phyloP scores from a whole-genome alignment of 2,329 filamentous ascomycete genomes.

The Torrubiella hemipterigena region DNA sequence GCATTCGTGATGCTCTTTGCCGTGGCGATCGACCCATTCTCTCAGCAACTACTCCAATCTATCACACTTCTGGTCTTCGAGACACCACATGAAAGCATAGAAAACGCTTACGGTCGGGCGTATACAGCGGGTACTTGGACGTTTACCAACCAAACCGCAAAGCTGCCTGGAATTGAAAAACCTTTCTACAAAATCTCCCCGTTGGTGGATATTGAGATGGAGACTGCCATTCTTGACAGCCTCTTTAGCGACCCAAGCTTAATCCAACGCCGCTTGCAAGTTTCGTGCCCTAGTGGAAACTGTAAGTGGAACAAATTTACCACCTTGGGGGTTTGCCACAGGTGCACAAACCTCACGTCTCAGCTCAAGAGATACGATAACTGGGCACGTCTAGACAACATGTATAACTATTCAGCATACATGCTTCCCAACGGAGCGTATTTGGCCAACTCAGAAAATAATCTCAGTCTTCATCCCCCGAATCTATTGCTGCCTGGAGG shows the following conservation, averaged over 20 bases:
- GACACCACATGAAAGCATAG: too few species aligned
- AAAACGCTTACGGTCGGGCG: too few species aligned
- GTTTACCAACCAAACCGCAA: too few species aligned
- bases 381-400: background rate
- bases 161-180: too few species aligned
- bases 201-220: slow-evolving; percentile 2
- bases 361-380: slow-evolving; percentile 4
- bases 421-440: background rate
- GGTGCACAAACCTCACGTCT: slow-evolving; percentile 9
- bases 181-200: background rate
- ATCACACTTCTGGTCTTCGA: too few species aligned
- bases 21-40: too few species aligned
- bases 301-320: slow-evolving; percentile 12
- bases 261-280: too few species aligned
- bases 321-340: slow-evolving; percentile 11
- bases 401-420: slow-evolving; percentile 1
- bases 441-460: slow-evolving; percentile 4
- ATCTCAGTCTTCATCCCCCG: too few species aligned
- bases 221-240: slow-evolving; percentile 7
- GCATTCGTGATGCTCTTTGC: too few species aligned
- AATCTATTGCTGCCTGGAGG: too few species aligned
- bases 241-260: slow-evolving; percentile 6
- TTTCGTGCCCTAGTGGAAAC: slow-evolving; percentile 10
- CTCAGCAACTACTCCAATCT: too few species aligned
- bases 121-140: too few species aligned